Conservation (phyloP, 106 monocot species). For the Iris macrosiphon region DNA sequence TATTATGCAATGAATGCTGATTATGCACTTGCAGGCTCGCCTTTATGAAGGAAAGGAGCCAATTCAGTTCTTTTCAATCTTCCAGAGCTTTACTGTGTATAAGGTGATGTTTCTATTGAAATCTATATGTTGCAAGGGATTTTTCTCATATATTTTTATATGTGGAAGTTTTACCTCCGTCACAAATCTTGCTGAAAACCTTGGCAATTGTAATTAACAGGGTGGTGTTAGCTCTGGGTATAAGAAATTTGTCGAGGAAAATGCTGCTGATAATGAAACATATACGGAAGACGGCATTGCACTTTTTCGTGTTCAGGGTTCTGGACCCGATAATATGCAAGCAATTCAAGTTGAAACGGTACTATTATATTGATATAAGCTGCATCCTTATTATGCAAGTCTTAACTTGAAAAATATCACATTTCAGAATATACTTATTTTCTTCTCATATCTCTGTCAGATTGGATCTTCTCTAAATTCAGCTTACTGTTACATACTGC, state of each 20-base stretch:
- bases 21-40: constrained; percentile 35
- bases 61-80: constrained; percentile 80
- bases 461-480: constrained; percentile 91
- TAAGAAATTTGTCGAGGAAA: constrained; percentile 68
- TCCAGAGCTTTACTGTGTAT: constrained; percentile 78
- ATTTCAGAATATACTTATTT: not conserved
- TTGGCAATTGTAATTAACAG: constrained; percentile 23
- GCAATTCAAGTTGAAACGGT: constrained; percentile 95
- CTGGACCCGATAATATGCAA: constrained; percentile 97
- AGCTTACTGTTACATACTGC: constrained; percentile 94
- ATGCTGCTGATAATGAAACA: constrained; percentile 50
- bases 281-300: constrained; percentile 80
- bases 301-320: constrained; percentile 88
- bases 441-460: constrained; percentile 33
- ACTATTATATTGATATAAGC: constrained; percentile 8
- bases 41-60: constrained; percentile 96
- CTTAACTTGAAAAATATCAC: not conserved
- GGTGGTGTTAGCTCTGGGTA: constrained; percentile 90
- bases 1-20: not conserved
- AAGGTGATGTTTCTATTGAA: constrained; percentile 37
- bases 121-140: too few relatives aligned
- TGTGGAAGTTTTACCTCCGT: too few relatives aligned
- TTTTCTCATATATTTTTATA: not conserved
- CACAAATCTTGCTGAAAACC: not conserved
- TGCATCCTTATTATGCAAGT: not conserved